Evolutionary conservation across 2,329 filamentous ascomycete species (phyloP), one percentile per base, ranked within the genome.

Genomic region (Fusarium albidum): DNA sequence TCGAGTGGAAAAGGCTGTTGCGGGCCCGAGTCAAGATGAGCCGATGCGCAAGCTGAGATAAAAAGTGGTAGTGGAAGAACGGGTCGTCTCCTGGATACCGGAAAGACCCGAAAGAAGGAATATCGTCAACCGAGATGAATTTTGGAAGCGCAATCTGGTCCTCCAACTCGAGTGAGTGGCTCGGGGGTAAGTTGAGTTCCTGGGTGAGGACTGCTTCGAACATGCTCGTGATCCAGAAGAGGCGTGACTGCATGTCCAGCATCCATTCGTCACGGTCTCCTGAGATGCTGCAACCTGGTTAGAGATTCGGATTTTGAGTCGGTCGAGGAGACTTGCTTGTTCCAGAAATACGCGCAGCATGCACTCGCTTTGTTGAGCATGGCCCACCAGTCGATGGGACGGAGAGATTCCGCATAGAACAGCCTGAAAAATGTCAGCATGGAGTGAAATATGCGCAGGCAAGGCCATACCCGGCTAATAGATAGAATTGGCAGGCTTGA

Each of bases 211-310:
- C 59, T 0, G 59, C 58, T 49, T 59, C 58, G 1, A 62, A 61
- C 58, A 62, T 61, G 37, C 58, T 62, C 9, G 59, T 62, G n/a
- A 61, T 61, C 59, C 59, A 61, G 11, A 62, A 61, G 0, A 61
- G 50, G 2, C 59, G 55, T 1, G 59, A 61, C 4, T 61, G 59
- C 59, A 61, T 61, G 12, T 61, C 59, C 0, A 62, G 46, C 59
- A 62, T 62, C 59, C 59, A 62, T 11, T 61, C 58, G 0, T 61
- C 59, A 0, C 59, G 54, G 1, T 61, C 59, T 12, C 51, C 5
- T 0, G 59, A 52, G 2, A 49, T 5, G 1, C 58, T 61, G 0
- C 1, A 1, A 3, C 5, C 0, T 5, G 3, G 27, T 62, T 28
- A 49, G 31, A 14, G 3, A 13, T 9, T 28, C 3, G 3, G n/a